A percentile compares a stretch with the other conserved stretches of the same genome.
These are phyloP conservation scores for Pleomassaria siparia DNA, from an alignment of 2,329 filamentous ascomycete species.

Conservation along the genomic window DNA sequence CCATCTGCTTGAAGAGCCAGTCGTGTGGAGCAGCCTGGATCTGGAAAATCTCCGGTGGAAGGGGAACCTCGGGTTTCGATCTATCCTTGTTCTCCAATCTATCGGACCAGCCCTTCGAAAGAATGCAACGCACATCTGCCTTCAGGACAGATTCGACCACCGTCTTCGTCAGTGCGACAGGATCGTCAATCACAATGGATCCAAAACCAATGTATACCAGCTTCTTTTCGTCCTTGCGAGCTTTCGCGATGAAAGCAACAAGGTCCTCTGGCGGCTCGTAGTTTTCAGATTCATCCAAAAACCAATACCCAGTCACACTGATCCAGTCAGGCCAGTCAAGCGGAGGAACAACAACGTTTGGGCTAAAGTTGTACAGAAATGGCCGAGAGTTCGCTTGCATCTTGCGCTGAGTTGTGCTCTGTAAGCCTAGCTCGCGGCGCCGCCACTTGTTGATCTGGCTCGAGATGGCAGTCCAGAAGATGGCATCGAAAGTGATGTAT, in stretches of 20 bases:
- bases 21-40: slow-evolving; percentile 94
- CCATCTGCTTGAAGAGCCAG: slow-evolving; percentile 93
- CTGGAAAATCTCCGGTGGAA: slow-evolving; percentile 79
- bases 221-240: slow-evolving; percentile 80
- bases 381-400: slow-evolving; percentile 97
- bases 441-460: slow-evolving; percentile 93
- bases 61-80: slow-evolving; percentile 64
- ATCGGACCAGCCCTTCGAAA: slow-evolving; percentile 97
- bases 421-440: slow-evolving; percentile 74
- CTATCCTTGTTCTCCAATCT: slow-evolving; percentile 64
- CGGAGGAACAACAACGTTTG: slow-evolving; percentile 88
- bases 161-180: slow-evolving; percentile 84
- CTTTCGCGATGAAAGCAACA: slow-evolving; percentile 77
- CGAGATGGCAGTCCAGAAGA: slow-evolving; percentile 94
- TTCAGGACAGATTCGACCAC: slow-evolving; percentile 89
- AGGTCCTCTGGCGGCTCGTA: slow-evolving; percentile 79
- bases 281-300: slow-evolving; percentile 71
- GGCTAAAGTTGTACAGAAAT: slow-evolving; percentile 96
- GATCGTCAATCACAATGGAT: slow-evolving; percentile 90
- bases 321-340: slow-evolving; percentile 98
- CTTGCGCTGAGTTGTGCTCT: slow-evolving; percentile 81
- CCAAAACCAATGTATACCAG: slow-evolving; percentile 97
- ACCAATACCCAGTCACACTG: slow-evolving; percentile 96
- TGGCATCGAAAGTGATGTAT: slow-evolving; percentile 93
- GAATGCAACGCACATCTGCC: slow-evolving; percentile 89